Base-by-base conservation (phyloP, 306 rosid genomes). In the Acacia confusa region DNA sequence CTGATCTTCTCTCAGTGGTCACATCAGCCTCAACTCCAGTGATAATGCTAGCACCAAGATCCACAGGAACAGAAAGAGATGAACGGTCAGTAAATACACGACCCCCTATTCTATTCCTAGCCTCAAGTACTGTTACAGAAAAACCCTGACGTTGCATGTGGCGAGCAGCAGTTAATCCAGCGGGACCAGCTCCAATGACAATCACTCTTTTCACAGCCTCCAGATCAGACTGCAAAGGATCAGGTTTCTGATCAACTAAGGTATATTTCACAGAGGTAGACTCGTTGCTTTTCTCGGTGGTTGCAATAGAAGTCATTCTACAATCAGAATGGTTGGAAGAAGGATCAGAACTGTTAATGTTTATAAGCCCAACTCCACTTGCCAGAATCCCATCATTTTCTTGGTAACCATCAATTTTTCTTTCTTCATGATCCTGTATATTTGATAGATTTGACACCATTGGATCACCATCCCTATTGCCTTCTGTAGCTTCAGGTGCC, bases 11-110 rank as follows among this genome's bases (percentile, higher is more conserved):
- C 90, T 92, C 99, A 44, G 98, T 96, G 40, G 92, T 91, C 79
- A 92, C 95, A 86, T 96, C 99, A 84, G 99, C 99, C 94, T 96
- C 99, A 74, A 96, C 97, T 76, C 99, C 99, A 45, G 99, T 96
- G 78, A 96, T 96, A 88, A 96, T 96, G 91, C 99, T 96, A 77
- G 99, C 99, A 78, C 99, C 99, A 79, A 96, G 98, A 91, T 96
- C 99, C 70, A 96, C 99, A 4, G 97, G 98, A 78, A 96, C 99
- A 80, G 99, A 96, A 76, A 96, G 91, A 63, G 99, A 89, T 61
- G 94, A 87, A 80, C 69, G 89, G 73, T 96, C 99, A 55, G 99
- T 96, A 84, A 84, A 89, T 69, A 96, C 99, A 69, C 99, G 98
- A 43, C 99, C 99, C 52, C 99, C 99, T 68, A 92, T 84, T 79